A percentile compares a stretch with the other conserved stretches of the same genome.
Conservation (phyloP, 1,284 basidiomycete species). For the Coniophora puteana region DNA sequence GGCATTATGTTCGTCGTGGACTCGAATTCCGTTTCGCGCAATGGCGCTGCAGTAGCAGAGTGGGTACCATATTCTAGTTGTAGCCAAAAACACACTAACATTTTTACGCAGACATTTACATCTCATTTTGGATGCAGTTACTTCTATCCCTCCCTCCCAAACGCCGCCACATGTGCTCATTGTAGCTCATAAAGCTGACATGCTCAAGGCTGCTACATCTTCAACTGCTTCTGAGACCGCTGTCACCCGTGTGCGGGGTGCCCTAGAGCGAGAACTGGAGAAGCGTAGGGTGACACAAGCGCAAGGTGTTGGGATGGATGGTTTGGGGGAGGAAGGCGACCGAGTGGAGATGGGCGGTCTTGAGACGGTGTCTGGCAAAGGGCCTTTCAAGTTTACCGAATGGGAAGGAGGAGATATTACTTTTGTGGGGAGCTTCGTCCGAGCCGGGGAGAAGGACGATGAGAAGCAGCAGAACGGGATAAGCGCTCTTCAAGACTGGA, state of each 20-base stretch:
- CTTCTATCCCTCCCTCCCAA: conserved; percentile 67
- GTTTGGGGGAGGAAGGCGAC: conserved; percentile 62
- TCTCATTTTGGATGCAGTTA: conserved; percentile 61
- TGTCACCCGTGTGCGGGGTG: conserved; percentile 61
- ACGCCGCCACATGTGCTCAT: conserved; percentile 56
- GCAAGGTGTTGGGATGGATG: conserved; percentile 65
- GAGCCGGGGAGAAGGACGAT: conserved; percentile 29
- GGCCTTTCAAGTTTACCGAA: conserved; percentile 62
- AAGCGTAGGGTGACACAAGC: conserved; percentile 62
- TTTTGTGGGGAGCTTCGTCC: conserved; percentile 59
- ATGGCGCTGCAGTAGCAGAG: conserved; percentile 72
- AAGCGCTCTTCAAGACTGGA: conserved; percentile 43
- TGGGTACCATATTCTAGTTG: conserved; percentile 35
- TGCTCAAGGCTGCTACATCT: conserved; percentile 50
- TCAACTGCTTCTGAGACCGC: conserved; percentile 50
- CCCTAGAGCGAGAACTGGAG: conserved; percentile 79
- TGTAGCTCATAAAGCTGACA: conserved; percentile 72
- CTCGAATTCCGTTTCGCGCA: conserved; percentile 69
- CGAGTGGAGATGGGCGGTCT: conserved; percentile 57
- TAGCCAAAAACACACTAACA: conserved; percentile 2
- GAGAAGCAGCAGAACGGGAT: conserved; percentile 40
- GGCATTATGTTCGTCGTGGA: conserved; percentile 75
- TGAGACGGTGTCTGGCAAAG: conserved; percentile 43
- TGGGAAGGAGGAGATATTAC: conserved; percentile 78
- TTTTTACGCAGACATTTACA: conserved; percentile 61